Evolutionary conservation across 306 rosid species (phyloP).

Genomic region (Hippophae gyantsensis): DNA sequence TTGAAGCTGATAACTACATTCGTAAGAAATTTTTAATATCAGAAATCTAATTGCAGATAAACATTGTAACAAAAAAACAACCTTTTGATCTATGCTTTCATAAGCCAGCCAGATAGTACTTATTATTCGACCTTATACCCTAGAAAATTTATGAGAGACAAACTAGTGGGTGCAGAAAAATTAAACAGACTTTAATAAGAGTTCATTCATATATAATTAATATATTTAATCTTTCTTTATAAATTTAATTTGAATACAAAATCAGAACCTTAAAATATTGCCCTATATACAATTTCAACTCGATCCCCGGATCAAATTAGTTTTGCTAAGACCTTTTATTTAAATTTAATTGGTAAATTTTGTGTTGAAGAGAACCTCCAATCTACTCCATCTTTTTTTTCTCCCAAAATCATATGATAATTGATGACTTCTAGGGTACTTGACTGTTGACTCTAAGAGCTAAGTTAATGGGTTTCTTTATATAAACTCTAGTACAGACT

Average conservation of each 20-base stretch:
- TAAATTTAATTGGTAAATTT: too few species aligned
- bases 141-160: conserved; percentile 9
- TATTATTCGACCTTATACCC: neutral
- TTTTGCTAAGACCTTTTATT: too few species aligned
- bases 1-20: conserved; percentile 80
- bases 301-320: too few species aligned
- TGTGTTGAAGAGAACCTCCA: neutral
- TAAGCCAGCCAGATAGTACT: neutral
- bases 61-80: neutral
- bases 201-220: neutral
- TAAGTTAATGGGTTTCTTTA: too few species aligned
- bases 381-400: too few species aligned
- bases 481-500: too few species aligned
- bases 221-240: neutral
- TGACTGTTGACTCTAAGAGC: too few species aligned
- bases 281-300: too few species aligned
- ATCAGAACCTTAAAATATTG: neutral
- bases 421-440: too few species aligned
- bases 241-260: neutral
- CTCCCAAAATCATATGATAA: too few species aligned
- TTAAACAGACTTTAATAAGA: neutral
- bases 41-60: neutral
- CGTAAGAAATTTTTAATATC: neutral
- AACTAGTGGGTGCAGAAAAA: conserved; percentile 8
- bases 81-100: neutral